phyloP scores from a whole-genome alignment of 257 asterid species.

The Fraxinus cuspidata region DNA sequence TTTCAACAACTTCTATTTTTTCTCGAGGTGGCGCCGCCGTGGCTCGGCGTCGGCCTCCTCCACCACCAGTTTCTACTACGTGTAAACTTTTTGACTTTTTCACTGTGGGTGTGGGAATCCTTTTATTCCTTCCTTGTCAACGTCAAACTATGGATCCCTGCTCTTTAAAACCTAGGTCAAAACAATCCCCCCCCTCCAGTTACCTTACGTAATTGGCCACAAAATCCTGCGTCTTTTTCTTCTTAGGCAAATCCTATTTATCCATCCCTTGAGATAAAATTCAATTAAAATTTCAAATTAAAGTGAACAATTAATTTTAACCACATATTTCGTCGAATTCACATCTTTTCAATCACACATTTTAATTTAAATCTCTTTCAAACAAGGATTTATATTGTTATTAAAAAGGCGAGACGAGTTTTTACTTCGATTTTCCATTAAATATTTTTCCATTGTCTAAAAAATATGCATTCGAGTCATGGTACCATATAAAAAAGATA shows the following conservation, averaged over 20 bases:
- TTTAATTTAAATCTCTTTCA: no score
- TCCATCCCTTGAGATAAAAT: no score
- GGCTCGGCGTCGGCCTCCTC: not conserved
- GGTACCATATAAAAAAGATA: no score
- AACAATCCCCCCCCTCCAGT: constrained; percentile 39
- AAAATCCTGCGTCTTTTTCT: constrained; percentile 21
- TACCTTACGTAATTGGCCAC: constrained; percentile 28
- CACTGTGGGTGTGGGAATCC: constrained; percentile 3
- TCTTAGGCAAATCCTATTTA: not conserved
- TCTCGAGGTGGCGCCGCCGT: constrained; percentile 18
- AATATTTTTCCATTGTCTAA: no score
- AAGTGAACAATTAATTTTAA: no score
- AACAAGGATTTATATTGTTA: no score
- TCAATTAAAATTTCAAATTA: no score
- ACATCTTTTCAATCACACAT: no score
- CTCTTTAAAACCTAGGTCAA: constrained; percentile 47
- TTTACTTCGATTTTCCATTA: no score
- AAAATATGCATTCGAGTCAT: no score
- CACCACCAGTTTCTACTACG: constrained; percentile 15
- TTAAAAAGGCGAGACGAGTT: no score
- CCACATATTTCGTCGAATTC: rapidly evolving
- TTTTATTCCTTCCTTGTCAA: constrained; percentile 36
- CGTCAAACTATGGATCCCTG: constrained; percentile 36
- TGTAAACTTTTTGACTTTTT: constrained; percentile 30
- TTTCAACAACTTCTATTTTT: constrained; percentile 10